Evolutionary conservation across 306 rosid species (phyloP), one percentile per base, ranked within the genome.

Genomic region (Dryas drummondii): DNA sequence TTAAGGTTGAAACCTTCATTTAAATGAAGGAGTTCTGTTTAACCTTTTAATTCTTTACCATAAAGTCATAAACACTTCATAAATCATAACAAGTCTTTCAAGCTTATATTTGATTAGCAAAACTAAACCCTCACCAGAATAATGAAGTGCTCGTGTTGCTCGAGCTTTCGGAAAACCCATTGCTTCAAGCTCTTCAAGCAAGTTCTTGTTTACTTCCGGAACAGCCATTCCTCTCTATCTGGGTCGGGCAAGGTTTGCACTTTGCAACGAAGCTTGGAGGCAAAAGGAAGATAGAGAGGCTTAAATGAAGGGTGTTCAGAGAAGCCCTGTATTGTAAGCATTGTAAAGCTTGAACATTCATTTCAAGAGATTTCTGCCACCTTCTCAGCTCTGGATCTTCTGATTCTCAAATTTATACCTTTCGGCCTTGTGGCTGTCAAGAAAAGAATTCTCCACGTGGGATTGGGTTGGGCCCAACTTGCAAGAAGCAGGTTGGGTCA

Each of bases 121-220:
- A 46, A 8, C 44, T 42, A 54, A n/a, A 50, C 75, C 32, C 83
- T 76, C 22, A 93, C 98, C 96, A 13, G 96, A 85, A 85, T 52
- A 81, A 73, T 89, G 76, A 48, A 93, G 93, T 51, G 89, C 93
- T 44, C 92, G 78, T 1, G 73, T 85, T 22, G 90, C 91, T 22
- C 60, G 81, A 70, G 89, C 80, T 65, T 32, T 66, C 3, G 91
- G 87, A 82, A 91, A 89, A 74, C 93, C 96, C 89, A 93, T 86
- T 51, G 17, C 68, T 84, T 81, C 87, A 55, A 93, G 86, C 70
- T 88, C 86, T 58, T 46, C 62, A 51, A 91, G 86, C 53, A 89
- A 71, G 44, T 52, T 84, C 73, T 84, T 77, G n/a, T 93, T 86
- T 53, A 91, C 93, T 84, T 79, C 86, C 44, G 92, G 85, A 71